Base-by-base conservation (phyloP, 768 basidiomycete genomes). In the Boletus reticulatus region DNA sequence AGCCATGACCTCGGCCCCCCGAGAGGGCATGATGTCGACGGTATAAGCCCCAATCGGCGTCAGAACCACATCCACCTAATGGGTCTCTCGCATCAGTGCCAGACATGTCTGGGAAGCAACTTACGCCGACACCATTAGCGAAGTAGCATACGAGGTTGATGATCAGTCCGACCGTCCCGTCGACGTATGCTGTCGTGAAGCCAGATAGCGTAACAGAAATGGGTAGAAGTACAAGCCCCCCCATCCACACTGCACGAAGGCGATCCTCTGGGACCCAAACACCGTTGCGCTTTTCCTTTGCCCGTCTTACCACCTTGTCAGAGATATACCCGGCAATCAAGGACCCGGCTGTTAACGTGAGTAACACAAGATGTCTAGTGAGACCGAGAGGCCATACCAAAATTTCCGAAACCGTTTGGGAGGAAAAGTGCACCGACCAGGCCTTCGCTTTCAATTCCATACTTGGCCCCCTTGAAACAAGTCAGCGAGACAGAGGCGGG, bases 191-290 rank as follows among this genome's bases (percentile, higher is more conserved):
- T 14, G 77, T 83, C n/a, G 78, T 63, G 4, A 87, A 58, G 1
- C 86, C 85, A 1, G 75, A 76, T 0, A 70, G 47, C 0, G 82
- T 63, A 2, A 84, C 66, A 1, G 85, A 80, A 1, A 84, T 27
- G 0, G 87, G 88, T 4, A 80, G 72, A 27, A 87, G 69, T 17
- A 80, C 34, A 0, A 76, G 68, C 4, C 75, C 76, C 10, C 82
- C 80, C 6, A 75, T 59, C 34, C 82, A 64, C 3, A 79, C 72
- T 2, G 78, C 84, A 1, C 83, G 77, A 27, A 89, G 75, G 6
- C 87, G 80, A 59, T 87, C 88, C 66, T 90, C 87, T 0, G 87
- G 87, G 42, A 81, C 78, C 84, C 84, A 87, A 2, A 73, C 61
- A 1, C 85, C 85, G 0, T 76, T 76, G 22, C 85, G 79, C 6